A percentile compares a stretch with the other conserved stretches of the same genome.
Conservation (phyloP, 805 yeast genomes). For the Kazachstania africana region DNA sequence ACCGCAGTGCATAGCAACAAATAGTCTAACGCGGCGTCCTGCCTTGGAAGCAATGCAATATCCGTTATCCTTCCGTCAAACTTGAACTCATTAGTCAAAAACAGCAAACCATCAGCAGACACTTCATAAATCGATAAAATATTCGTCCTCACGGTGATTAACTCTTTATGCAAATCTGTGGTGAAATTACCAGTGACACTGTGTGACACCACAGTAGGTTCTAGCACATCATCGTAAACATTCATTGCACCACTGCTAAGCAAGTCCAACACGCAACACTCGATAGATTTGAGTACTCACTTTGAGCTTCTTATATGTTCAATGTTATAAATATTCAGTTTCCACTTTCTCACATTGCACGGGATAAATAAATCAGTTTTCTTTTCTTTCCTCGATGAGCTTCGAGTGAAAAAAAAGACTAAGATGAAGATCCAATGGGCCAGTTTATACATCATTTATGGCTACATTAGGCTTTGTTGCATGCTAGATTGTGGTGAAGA, state of each 20-base stretch:
- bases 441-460: too few species aligned
- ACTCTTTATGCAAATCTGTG: slow-evolving; percentile 30
- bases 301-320: too few species aligned
- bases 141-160: slow-evolving; percentile 62
- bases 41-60: slow-evolving; percentile 35
- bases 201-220: slow-evolving; percentile 63
- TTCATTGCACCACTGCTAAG: slow-evolving; percentile 45
- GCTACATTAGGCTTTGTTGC: too few species aligned
- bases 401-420: too few species aligned
- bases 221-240: slow-evolving; percentile 63
- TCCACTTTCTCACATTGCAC: too few species aligned
- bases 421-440: too few species aligned
- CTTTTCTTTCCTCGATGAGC: too few species aligned
- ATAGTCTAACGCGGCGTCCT: slow-evolving; percentile 43
- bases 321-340: too few species aligned
- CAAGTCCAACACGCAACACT: too few species aligned
- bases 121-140: slow-evolving; percentile 32
- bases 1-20: slow-evolving; percentile 53
- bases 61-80: slow-evolving; percentile 61
- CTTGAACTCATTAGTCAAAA: slow-evolving; percentile 50
- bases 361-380: too few species aligned
- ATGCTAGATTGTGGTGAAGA: too few species aligned
- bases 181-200: slow-evolving; percentile 44
- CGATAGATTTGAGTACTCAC: too few species aligned
- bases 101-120: slow-evolving; percentile 14